Conservation (phyloP, 805 yeast genomes). For the Candida lessepsii region DNA sequence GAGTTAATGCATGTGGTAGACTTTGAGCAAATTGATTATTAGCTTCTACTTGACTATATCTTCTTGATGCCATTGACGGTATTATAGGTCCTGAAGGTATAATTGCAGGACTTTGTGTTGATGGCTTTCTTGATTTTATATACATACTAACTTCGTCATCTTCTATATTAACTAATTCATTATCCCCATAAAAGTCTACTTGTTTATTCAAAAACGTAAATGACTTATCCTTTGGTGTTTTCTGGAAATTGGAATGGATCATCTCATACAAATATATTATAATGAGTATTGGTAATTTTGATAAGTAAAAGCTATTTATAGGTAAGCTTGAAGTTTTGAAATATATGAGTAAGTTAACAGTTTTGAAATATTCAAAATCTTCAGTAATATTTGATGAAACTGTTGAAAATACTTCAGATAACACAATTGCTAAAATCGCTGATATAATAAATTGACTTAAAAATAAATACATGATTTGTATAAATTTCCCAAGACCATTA, state of each 20-base stretch:
- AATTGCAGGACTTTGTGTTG: conserved; percentile 13
- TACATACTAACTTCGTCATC: conserved; percentile 28
- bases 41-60: conserved; percentile 18
- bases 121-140: conserved; percentile 27
- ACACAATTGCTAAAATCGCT: conserved; percentile 54
- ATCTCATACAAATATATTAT: conserved; percentile 34
- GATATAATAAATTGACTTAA: conserved; percentile 54
- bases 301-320: conserved; percentile 20
- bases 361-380: conserved; percentile 40
- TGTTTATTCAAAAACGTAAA: conserved; percentile 36
- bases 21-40: conserved; percentile 15
- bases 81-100: conserved; percentile 10
- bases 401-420: conserved; percentile 41
- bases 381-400: conserved; percentile 34
- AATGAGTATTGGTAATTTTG: conserved; percentile 36
- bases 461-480: conserved; percentile 51
- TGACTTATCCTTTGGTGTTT: conserved; percentile 19
- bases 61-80: conserved; percentile 11
- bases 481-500: conserved; percentile 44
- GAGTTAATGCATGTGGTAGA: background rate
- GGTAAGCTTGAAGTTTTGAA: conserved; percentile 27
- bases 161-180: conserved; percentile 25
- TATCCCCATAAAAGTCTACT: conserved; percentile 28
- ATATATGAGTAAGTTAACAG: conserved; percentile 38
- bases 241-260: conserved; percentile 19